Percentiles rank a stretch among this genome's conserved stretches.
Conservation (phyloP, 345 rosid genomes). For the Salix udensis region DNA sequence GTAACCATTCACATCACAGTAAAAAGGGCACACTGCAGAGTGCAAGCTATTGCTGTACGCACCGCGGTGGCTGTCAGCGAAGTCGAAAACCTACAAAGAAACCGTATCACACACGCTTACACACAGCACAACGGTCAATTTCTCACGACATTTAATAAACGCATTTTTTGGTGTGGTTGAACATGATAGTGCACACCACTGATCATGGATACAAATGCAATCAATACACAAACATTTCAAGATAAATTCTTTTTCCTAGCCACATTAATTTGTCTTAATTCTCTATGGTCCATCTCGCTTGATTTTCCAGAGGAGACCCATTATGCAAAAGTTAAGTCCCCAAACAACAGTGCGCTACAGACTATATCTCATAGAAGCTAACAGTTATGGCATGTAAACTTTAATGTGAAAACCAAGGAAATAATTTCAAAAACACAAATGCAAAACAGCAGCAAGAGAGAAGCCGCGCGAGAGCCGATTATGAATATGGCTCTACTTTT, state of each 20-base stretch:
- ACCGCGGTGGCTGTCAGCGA: conserved; percentile 34
- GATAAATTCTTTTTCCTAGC: background rate
- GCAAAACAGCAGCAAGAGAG: background rate
- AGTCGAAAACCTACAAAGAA: conserved; percentile 28
- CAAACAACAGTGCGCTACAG: background rate
- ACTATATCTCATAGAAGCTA: background rate
- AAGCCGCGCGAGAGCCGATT: no score
- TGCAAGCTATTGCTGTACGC: conserved; percentile 30
- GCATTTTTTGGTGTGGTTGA: background rate
- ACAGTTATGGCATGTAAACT: background rate
- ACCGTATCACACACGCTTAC: background rate
- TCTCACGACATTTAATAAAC: background rate
- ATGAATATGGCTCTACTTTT: no score
- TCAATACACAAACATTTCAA: background rate
- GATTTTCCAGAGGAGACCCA: background rate
- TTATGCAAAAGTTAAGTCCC: background rate
- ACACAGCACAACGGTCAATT: conserved; percentile 9
- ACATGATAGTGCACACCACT: background rate
- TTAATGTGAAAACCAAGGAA: background rate
- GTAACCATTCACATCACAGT: conserved; percentile 35
- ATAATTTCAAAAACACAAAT: background rate
- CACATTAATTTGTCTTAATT: background rate
- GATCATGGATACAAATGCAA: background rate
- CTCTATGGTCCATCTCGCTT: background rate
- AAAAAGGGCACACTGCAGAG: conserved; percentile 33